Evolutionary conservation across 2,329 filamentous ascomycete genomes (phyloP), one percentile per base, ranked within the genome.

Genomic region (Chrysoporthe austroafricana): DNA sequence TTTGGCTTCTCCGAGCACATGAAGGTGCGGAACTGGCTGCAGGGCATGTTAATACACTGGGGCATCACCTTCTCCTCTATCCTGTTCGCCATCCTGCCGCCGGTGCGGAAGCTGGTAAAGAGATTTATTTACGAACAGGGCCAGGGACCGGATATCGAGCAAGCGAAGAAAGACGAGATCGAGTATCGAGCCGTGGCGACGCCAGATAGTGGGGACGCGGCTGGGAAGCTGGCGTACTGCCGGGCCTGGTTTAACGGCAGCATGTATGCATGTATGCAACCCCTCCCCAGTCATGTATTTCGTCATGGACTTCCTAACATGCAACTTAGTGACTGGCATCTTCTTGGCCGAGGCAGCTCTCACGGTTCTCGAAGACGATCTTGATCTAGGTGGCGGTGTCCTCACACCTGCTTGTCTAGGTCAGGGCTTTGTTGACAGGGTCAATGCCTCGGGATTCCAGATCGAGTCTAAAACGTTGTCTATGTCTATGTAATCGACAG

Each of bases 381-480:
- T 87, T 14, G 77, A 83, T 46, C 79, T 92, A 14, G 82, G 82
- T 1, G 68, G 91, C 21, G 91, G 91, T 2, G 80, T 93, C 34
- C 86, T 91, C 70, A 94, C 92, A 1, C 88, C 91, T 0, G 90
- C 91, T 0, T 91, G 86, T 64, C 79, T 94, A 2, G 91, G 91
- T 0, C 87, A 90, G 72, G 79, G 83, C 11, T 91, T 87, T 73
- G 80, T 93, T 68, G 86, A 93, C 73, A 83, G 89, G 16, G 73
- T 92, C 52, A 80, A 85, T 46, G 81, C 83, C 44, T 84, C 81
- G 50, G 91, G 90, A 2, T 85, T 94, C 73, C 86, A 86, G 74
- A 82, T 91, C 57, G 86, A 91, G 73, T 82, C 83, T 34, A 84
- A 82, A 74, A 77, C 85, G 16, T 43, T 44, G 59, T 26, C 34